phyloP scores from a whole-genome alignment of 768 basidiomycete genomes.

The Podaxis sp. region DNA sequence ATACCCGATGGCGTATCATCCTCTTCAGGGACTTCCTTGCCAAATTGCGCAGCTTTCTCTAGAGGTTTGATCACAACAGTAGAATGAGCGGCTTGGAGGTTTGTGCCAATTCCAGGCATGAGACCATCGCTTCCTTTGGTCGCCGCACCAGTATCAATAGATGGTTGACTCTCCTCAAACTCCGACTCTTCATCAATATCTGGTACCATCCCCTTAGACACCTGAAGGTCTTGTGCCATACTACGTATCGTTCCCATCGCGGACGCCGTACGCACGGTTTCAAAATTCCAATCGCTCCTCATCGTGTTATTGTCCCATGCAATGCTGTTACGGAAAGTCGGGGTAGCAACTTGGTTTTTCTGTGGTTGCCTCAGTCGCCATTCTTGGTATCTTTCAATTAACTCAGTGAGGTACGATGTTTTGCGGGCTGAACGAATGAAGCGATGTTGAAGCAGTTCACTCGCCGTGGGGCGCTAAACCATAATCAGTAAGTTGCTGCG shows the following conservation, averaged over 20 bases:
- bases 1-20: constrained; percentile 42
- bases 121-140: constrained; percentile 60
- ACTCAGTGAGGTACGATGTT: constrained; percentile 78
- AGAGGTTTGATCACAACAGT: constrained; percentile 65
- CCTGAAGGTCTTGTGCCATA: constrained; percentile 60
- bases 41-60: constrained; percentile 18
- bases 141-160: constrained; percentile 59
- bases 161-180: constrained; percentile 39
- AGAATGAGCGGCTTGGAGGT: constrained; percentile 56
- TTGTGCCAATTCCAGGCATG: constrained; percentile 40
- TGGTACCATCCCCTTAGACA: constrained; percentile 51
- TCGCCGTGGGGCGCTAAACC: constrained; percentile 82
- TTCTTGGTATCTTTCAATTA: constrained; percentile 85
- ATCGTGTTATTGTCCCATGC: constrained; percentile 79
- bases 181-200: constrained; percentile 40
- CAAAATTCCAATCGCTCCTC: constrained; percentile 95
- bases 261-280: constrained; percentile 68
- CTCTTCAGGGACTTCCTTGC: constrained; percentile 22
- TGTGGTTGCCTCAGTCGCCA: constrained; percentile 60
- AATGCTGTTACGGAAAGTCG: constrained; percentile 51
- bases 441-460: constrained; percentile 88
- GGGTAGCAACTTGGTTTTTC: constrained; percentile 53
- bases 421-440: constrained; percentile 86
- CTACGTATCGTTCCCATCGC: constrained; percentile 77
- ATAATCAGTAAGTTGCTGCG: not conserved